Percentiles rank a stretch among this genome's conserved stretches.
phyloP scores from a whole-genome alignment of 2,329 filamentous ascomycete genomes.

The Cryoendolithus antarcticus region DNA sequence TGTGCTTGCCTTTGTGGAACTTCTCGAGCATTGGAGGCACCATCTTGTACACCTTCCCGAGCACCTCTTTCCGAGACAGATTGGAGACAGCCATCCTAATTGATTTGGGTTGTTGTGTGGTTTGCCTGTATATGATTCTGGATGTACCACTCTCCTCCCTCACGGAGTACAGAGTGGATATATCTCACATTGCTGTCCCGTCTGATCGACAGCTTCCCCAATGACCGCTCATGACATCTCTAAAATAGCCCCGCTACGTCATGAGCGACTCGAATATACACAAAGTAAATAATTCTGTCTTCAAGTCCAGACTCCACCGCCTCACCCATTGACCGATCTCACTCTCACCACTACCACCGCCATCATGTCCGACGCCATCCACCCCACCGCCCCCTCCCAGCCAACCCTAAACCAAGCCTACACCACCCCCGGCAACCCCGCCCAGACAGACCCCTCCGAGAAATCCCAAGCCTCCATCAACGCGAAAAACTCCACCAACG shows the following conservation, averaged over 20 bases:
- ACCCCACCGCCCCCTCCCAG: constrained; percentile 31
- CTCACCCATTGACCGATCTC: too few relatives aligned
- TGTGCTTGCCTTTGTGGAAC: constrained; percentile 74
- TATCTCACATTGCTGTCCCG: too few relatives aligned
- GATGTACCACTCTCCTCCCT: too few relatives aligned
- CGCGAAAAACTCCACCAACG: constrained; percentile 8
- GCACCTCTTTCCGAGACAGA: constrained; percentile 55
- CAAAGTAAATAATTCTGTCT: too few relatives aligned
- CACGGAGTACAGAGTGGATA: too few relatives aligned
- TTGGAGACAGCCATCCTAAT: constrained; percentile 34
- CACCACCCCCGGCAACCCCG: constrained; percentile 34
- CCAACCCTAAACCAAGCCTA: constrained; percentile 33
- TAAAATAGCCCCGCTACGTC: too few relatives aligned
- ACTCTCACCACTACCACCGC: constrained; percentile 1
- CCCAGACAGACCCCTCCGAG: constrained; percentile 30
- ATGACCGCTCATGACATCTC: too few relatives aligned
- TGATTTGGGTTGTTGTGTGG: too few relatives aligned
- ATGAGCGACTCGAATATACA: too few relatives aligned
- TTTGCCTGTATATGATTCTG: too few relatives aligned
- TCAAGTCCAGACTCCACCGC: too few relatives aligned
- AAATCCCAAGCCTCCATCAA: constrained; percentile 21
- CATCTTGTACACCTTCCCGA: constrained; percentile 75
- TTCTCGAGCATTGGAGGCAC: constrained; percentile 88
- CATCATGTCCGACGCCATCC: constrained; percentile 26
- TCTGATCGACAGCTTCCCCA: too few relatives aligned